Evolutionary conservation across 2,329 filamentous ascomycete species (phyloP).

Genomic region (Aspergillus puulaauensis): DNA sequence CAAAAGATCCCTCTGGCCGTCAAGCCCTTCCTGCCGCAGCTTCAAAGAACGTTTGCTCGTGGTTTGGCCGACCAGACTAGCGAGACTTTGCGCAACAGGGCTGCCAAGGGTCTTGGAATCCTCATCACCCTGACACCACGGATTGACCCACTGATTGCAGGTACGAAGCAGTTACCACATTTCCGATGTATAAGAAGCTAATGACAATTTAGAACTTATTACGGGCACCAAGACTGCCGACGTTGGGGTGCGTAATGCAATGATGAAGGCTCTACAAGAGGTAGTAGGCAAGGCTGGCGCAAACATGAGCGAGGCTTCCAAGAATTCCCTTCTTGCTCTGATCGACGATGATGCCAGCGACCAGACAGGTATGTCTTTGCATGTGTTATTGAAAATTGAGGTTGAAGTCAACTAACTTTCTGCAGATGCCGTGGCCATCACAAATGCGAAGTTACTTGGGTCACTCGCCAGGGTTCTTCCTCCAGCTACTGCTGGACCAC

Average conservation of each 20-base stretch:
- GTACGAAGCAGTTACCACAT: slow-evolving; percentile 25
- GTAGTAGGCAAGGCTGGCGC: slow-evolving; percentile 91
- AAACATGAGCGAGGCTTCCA: slow-evolving; percentile 92
- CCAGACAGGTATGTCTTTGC: slow-evolving; percentile 56
- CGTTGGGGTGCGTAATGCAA: slow-evolving; percentile 83
- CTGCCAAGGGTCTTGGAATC: slow-evolving; percentile 90
- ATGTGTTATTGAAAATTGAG: slow-evolving; percentile 8
- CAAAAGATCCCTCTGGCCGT: slow-evolving; percentile 95
- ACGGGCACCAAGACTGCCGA: slow-evolving; percentile 93
- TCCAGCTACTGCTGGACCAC: slow-evolving; percentile 61
- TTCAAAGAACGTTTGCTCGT: slow-evolving; percentile 96
- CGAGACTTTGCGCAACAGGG: slow-evolving; percentile 80
- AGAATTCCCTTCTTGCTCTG: slow-evolving; percentile 78
- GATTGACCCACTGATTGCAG: slow-evolving; percentile 85
- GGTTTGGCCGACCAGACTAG: slow-evolving; percentile 91
- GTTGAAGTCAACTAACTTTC: not conserved
- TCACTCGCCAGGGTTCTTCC: slow-evolving; percentile 86
- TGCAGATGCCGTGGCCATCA: slow-evolving; percentile 75
- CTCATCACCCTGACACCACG: slow-evolving; percentile 93
- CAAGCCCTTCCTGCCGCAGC: slow-evolving; percentile 93
- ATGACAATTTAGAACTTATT: slow-evolving; percentile 67
- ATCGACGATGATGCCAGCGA: slow-evolving; percentile 84
- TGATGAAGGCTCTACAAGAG: slow-evolving; percentile 95
- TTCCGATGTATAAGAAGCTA: not conserved
- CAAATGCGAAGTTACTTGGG: slow-evolving; percentile 85